Evolutionary conservation across 495 filamentous ascomycete species (phyloP).

Genomic region (Ramalina intermedia): DNA sequence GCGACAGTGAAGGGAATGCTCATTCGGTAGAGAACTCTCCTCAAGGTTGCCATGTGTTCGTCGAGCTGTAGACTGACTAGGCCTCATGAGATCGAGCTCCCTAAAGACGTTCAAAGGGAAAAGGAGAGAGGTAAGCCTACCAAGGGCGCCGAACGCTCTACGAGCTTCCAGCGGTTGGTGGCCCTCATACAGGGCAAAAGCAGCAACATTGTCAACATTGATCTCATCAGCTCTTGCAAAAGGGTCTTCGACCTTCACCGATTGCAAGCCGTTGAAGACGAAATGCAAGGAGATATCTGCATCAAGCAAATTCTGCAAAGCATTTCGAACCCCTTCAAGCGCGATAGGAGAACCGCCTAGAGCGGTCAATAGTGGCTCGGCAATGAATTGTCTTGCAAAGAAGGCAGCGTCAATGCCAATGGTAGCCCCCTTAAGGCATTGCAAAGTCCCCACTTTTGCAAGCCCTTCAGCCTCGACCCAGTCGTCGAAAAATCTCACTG

Average conservation of each 20-base stretch:
- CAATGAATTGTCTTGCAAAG: slow-evolving; percentile 66
- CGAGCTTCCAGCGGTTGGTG: slow-evolving; percentile 66
- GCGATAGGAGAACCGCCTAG: slow-evolving; percentile 81
- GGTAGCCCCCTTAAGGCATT: slow-evolving; percentile 51
- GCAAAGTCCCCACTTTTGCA: slow-evolving; percentile 40
- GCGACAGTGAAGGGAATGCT: slow-evolving; percentile 70
- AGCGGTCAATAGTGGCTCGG: slow-evolving; percentile 78
- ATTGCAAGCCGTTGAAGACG: slow-evolving; percentile 76
- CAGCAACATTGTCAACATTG: slow-evolving; percentile 27
- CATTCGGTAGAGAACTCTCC: slow-evolving; percentile 53
- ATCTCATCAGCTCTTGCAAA: slow-evolving; percentile 14
- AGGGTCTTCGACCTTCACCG: slow-evolving; percentile 47
- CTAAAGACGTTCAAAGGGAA: background rate
- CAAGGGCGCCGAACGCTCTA: slow-evolving; percentile 63
- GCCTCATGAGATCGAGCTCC: background rate
- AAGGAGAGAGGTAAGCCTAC: slow-evolving; percentile 32
- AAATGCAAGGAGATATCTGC: slow-evolving; percentile 58
- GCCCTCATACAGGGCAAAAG: slow-evolving; percentile 80
- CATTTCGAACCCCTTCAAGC: slow-evolving; percentile 55
- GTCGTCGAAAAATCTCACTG: slow-evolving; percentile 46
- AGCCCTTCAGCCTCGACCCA: slow-evolving; percentile 34
- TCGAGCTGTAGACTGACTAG: slow-evolving; percentile 10
- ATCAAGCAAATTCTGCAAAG: slow-evolving; percentile 53
- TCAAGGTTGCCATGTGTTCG: slow-evolving; percentile 42
- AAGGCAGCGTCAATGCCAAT: slow-evolving; percentile 83